phyloP scores from a whole-genome alignment of 2,329 filamentous ascomycete genomes.

The Chrysosporium queenslandicum region DNA sequence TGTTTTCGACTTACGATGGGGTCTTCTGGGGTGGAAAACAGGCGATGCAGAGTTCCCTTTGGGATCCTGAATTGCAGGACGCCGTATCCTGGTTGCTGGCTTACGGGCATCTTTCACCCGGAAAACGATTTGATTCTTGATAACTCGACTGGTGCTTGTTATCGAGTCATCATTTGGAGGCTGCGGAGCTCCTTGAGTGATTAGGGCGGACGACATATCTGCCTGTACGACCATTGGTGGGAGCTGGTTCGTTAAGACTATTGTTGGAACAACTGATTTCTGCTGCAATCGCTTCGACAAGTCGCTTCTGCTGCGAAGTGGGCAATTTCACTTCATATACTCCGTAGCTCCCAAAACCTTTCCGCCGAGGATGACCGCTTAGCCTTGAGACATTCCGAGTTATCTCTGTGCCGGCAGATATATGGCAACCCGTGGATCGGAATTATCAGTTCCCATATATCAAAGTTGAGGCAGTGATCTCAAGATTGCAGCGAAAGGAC shows the following conservation, averaged over 20 bases:
- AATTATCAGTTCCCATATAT: not conserved
- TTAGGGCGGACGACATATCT: not conserved
- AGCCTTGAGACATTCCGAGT: not conserved
- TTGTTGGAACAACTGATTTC: not conserved
- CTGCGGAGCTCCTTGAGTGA: not conserved
- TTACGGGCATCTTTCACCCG: conserved; percentile 14
- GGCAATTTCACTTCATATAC: not conserved
- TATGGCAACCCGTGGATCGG: not conserved
- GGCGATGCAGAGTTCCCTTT: conserved; percentile 10
- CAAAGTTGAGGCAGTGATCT: not conserved
- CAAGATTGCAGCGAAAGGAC: too few relatives aligned
- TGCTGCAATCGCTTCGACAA: not conserved
- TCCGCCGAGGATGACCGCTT: not conserved
- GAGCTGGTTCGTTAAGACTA: not conserved
- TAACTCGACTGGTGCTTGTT: conserved; percentile 11
- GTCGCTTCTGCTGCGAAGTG: not conserved
- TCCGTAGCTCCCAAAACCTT: too few relatives aligned
- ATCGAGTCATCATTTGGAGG: not conserved
- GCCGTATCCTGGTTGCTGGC: not conserved
- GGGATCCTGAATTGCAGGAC: not conserved
- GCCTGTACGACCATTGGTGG: not conserved
- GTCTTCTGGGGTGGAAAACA: conserved; percentile 24
- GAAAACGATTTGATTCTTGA: conserved; percentile 18
- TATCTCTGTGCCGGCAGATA: not conserved
- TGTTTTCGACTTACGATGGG: conserved; percentile 29